These are phyloP conservation scores for Ustilago bromivora DNA, from an alignment of 1,284 basidiomycete species.

Conservation along the genomic window DNA sequence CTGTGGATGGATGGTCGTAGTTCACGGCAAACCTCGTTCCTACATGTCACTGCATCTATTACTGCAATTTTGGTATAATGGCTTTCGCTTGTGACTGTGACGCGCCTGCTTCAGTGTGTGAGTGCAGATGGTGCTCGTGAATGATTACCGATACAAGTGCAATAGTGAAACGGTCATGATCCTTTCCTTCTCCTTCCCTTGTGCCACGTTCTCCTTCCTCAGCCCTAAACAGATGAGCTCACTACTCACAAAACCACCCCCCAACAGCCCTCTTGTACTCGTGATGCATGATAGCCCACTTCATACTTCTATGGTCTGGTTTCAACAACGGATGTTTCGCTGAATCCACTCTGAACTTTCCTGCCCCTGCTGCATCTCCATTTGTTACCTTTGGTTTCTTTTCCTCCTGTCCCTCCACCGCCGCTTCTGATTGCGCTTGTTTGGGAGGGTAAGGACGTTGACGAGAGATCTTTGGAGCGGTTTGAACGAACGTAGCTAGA, in stretches of 20 bases:
- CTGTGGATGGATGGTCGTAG: neutral
- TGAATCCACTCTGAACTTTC: constrained; percentile 31
- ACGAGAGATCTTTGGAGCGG: constrained; percentile 39
- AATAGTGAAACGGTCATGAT: no score
- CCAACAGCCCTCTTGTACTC: constrained; percentile 41
- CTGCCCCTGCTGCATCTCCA: neutral
- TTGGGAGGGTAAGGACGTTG: constrained; percentile 40
- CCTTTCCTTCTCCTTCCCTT: neutral
- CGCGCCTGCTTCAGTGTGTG: neutral
- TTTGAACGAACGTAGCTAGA: constrained; percentile 26
- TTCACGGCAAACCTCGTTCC: neutral
- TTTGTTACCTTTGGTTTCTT: neutral
- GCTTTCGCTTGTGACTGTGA: neutral
- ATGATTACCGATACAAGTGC: no score
- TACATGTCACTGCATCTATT: neutral
- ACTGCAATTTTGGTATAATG: constrained; percentile 1
- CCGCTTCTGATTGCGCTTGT: neutral
- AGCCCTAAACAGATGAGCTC: neutral
- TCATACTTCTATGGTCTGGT: constrained; percentile 45
- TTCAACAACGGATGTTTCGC: constrained; percentile 35
- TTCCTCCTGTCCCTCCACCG: constrained; percentile 1
- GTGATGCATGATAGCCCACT: constrained; percentile 54
- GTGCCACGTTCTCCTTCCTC: neutral
- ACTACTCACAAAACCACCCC: constrained; percentile 22
- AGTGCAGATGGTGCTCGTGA: neutral